Conservation (phyloP, 768 basidiomycete genomes). For the Hortiboletus campestris region DNA sequence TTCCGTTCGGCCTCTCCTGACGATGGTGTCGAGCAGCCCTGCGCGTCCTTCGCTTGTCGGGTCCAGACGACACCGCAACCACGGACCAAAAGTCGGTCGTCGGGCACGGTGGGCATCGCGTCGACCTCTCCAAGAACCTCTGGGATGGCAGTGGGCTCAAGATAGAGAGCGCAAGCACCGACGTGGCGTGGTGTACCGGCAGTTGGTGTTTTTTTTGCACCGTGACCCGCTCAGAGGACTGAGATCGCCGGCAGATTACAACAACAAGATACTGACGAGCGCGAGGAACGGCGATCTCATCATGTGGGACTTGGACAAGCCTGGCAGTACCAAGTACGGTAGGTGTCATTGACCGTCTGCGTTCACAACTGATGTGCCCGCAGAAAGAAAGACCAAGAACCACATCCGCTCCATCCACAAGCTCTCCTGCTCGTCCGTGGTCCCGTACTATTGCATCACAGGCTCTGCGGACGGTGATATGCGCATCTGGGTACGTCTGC, state of each 20-base stretch:
- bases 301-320: conserved; percentile 76
- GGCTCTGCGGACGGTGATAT: conserved; percentile 80
- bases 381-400: conserved; percentile 65
- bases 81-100: conserved; percentile 42
- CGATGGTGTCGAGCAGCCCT: conserved; percentile 41
- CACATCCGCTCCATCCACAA: conserved; percentile 73
- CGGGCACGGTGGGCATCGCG: conserved; percentile 60
- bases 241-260: conserved; percentile 48
- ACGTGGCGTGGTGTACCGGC: conserved; percentile 77
- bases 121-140: conserved; percentile 73
- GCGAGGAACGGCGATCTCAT: conserved; percentile 80
- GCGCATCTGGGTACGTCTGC: conserved; percentile 67
- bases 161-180: conserved; percentile 74
- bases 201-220: conserved; percentile 39
- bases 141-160: conserved; percentile 80
- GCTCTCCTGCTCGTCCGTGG: conserved; percentile 63
- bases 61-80: conserved; percentile 39
- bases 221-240: neutral
- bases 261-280: conserved; percentile 76
- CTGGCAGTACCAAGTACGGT: conserved; percentile 71
- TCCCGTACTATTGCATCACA: conserved; percentile 72
- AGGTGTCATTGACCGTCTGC: conserved; percentile 19
- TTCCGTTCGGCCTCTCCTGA: conserved; percentile 4
- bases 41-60: conserved; percentile 56
- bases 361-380: conserved; percentile 11